Evolutionary conservation across 2,329 filamentous ascomycete species (phyloP), one percentile per base, ranked within the genome.

Genomic region (Thielaviopsis punctulata): DNA sequence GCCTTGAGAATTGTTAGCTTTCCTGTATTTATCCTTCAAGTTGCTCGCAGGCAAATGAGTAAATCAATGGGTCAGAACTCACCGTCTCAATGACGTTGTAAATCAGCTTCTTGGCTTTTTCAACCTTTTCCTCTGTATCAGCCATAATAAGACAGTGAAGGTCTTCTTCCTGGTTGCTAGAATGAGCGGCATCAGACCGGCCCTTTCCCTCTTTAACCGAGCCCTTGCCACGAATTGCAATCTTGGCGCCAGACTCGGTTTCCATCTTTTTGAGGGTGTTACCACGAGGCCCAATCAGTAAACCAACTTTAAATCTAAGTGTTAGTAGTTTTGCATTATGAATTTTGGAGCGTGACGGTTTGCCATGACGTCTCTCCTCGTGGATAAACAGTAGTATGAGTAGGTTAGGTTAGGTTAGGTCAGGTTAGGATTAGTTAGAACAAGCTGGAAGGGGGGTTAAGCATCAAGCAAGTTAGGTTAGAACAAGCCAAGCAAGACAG

Each of bases 211-310:
- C 92, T 71, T 98, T 98, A 66, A 98, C 92, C 62, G 92, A 98
- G 66, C 92, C 92, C 72, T 98, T 98, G 73, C 92, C 92, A 70
- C 92, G 90, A 65, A 98, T 98, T 60, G 92, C 92, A 73, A 98
- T 98, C 70, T 98, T 98, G 67, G 92, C 92, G 58, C 83, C 83
- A 53, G 92, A 98, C 71, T 98, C 89, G 64, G 83, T 80, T 68
- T 98, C 92, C 92, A 98, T 98, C 69, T 95, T 98, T 75, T 98
- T 98, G 65, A 98, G 73, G 60, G 92, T 98, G 68, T 98, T 98
- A 71, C 92, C 92, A 90, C 92, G 92, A 71, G 92, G 92, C 71
- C 92, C 92, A 81, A 98, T 98, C 70, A 98, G 88, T 79, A 98
- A 82, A 71, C 92, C 92, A 80, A 98, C 92, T 98, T 95, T 71